These are phyloP conservation scores for Acorus calamus DNA, from an alignment of 106 monocot species.

Conservation along the genomic window DNA sequence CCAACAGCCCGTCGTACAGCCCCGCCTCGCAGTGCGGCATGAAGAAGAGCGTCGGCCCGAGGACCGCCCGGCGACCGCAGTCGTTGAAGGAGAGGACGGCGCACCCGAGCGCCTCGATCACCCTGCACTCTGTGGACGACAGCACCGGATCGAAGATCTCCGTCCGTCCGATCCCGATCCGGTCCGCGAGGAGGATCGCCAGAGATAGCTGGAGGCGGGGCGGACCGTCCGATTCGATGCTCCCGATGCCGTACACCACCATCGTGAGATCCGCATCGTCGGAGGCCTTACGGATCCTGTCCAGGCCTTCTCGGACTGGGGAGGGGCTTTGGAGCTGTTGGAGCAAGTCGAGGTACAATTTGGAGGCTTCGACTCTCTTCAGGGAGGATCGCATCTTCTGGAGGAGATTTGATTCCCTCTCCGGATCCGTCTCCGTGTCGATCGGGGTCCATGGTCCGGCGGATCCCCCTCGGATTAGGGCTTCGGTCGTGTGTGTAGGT, in stretches of 20 bases:
- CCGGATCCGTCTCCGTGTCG: conserved; percentile 25
- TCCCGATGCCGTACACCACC: conserved; percentile 78
- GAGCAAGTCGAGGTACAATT: conserved; percentile 44
- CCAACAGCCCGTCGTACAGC: conserved; percentile 62
- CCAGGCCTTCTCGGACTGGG: conserved; percentile 17
- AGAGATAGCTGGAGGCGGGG: conserved; percentile 71
- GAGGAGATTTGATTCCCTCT: conserved; percentile 25
- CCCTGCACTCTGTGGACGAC: conserved; percentile 56
- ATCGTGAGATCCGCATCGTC: conserved; percentile 12
- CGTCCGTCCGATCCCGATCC: conserved; percentile 20
- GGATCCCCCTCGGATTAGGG: not conserved
- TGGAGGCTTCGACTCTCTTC: conserved; percentile 28
- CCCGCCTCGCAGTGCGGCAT: conserved; percentile 88
- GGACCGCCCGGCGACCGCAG: conserved; percentile 35
- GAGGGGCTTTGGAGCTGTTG: conserved; percentile 17
- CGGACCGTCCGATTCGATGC: conserved; percentile 48
- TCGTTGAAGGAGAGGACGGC: conserved; percentile 37
- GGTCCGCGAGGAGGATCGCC: conserved; percentile 30
- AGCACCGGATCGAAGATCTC: conserved; percentile 83
- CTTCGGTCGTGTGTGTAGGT: conserved; percentile 1
- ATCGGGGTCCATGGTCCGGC: conserved; percentile 45
- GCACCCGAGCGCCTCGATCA: conserved; percentile 31
- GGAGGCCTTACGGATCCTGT: not conserved
- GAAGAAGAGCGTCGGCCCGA: conserved; percentile 64
- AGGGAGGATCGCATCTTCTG: conserved; percentile 29